These are phyloP conservation scores for Claviceps sp. DNA, from an alignment of 2,329 filamentous ascomycete species.

Conservation along the genomic window DNA sequence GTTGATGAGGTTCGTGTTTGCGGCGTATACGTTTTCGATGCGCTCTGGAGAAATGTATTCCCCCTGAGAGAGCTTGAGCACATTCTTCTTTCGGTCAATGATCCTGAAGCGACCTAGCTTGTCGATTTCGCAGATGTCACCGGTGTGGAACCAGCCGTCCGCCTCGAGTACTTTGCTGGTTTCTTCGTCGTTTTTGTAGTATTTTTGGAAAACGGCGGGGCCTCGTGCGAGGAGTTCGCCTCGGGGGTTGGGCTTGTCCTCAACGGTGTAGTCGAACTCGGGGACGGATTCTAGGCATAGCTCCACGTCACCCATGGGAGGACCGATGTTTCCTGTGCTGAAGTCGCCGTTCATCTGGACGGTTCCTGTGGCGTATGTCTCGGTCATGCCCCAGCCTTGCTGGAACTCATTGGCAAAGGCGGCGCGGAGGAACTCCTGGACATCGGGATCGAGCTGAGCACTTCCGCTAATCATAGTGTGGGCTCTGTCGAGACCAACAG, in stretches of 20 bases:
- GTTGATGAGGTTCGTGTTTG: slow-evolving; percentile 62
- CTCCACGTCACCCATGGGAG: slow-evolving; percentile 53
- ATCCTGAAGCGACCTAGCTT: slow-evolving; percentile 78
- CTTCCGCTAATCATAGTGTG: slow-evolving; percentile 73
- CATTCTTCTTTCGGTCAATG: slow-evolving; percentile 95
- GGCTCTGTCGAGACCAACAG: slow-evolving; percentile 64
- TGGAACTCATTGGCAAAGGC: slow-evolving; percentile 66
- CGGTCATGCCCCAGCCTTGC: slow-evolving; percentile 89
- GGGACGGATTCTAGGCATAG: slow-evolving; percentile 75
- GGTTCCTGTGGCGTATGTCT: slow-evolving; percentile 70
- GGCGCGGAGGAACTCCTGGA: slow-evolving; percentile 80
- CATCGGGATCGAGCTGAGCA: slow-evolving; percentile 74
- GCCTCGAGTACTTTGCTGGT: slow-evolving; percentile 68
- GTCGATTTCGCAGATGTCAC: slow-evolving; percentile 81
- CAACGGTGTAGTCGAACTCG: slow-evolving; percentile 82
- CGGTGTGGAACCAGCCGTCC: slow-evolving; percentile 95
- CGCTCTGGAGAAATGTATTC: slow-evolving; percentile 97
- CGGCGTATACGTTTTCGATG: slow-evolving; percentile 87
- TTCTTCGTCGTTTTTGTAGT: slow-evolving; percentile 83
- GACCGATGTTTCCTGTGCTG: slow-evolving; percentile 68
- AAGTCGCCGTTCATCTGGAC: slow-evolving; percentile 61
- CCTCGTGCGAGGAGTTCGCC: slow-evolving; percentile 81
- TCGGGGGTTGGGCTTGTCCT: slow-evolving; percentile 78
- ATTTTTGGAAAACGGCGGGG: slow-evolving; percentile 67
- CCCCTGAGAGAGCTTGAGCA: slow-evolving; percentile 94